Base-by-base conservation (phyloP, 2,329 filamentous ascomycete genomes). In the Fusarium acutatum region DNA sequence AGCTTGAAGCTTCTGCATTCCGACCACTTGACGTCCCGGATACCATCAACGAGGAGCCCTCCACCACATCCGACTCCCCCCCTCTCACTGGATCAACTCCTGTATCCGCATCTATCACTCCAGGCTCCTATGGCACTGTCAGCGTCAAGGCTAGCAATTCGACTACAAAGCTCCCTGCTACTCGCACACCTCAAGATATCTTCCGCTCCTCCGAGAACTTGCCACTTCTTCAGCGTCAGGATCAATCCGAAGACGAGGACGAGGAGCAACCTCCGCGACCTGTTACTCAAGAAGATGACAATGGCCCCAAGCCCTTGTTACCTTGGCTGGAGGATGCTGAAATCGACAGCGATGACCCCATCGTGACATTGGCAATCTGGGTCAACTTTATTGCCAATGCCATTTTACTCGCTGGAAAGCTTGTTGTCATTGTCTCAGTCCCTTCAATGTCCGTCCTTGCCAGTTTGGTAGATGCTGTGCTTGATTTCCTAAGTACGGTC, bases 291-390 rank as follows among this genome's bases (percentile, higher is more conserved):
- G 77, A 78, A 24, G 79, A 79, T 20, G 80, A 79, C 18, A 63
- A 71, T 13, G 82, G 82, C 1, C 83, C 85, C 32, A 85, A 85
- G 60, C 87, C 87, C 17, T 87, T 92, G 64, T 89, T 94, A 46
- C 92, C 92, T 13, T 92, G 90, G 81, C 88, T 93, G 62, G 92
- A 93, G 65, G 93, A 95, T 72, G 92, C 92, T 64, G 88, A 89
- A 28, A 75, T 95, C 6, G 92, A 95, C 78, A 94, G 91, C 71
- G 87, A 91, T 53, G 91, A 92, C 67, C 90, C 88, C 22, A 89
- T 97, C 54, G 94, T 98, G 54, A 92, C 91, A n/a, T 79, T 96
- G 26, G 95, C 96, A 46, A 96, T 98, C 77, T 96, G 95, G 81
- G 84, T 97, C 81, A 97, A 97, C 80, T 88, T 97, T 54, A 83